Base-by-base conservation (phyloP, 768 basidiomycete genomes). In the Lactarius trivialis region DNA sequence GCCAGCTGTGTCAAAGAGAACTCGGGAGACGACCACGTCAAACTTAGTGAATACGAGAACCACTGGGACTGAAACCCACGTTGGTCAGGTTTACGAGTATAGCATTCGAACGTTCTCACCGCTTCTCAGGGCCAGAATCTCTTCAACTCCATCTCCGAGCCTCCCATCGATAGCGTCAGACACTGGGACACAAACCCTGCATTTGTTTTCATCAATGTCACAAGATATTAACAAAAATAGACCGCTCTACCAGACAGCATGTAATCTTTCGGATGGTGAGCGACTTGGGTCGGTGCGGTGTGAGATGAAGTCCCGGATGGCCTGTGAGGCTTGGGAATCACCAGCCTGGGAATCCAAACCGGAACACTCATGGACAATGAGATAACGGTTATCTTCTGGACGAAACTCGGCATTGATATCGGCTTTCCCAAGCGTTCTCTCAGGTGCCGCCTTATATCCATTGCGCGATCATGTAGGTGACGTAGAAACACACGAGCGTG, bases 41-140 rank as follows among this genome's bases (percentile, higher is more conserved):
- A 57, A 62, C 24, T 62, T 57, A 3, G 56, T 62, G 15, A 39
- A 30, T 2, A 53, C 41, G 15, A 62, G 15, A 30, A 62, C n/a
- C 33, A 62, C 51, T 0, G 61, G 61, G 15, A 62, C 56, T 45
- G 32, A 28, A 21, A 21, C 50, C 11, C 17, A 30, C 0, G 1
- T 28, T 15, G 9, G 3, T 52, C 3, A 28, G 14, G 24, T 21
- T 9, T 7, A 21, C 32, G 17, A 2, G 12, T 2, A 48, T 12
- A 4, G 4, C 4, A 33, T 43, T 21, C 7, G n/a, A 34, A 14
- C 2, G 17, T 2, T 19, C 56, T 45, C 32, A 58, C 61, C 50
- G 15, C 7, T 21, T 24, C 8, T 36, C 33, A 53, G 2, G 30
- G 8, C 3, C 11, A 62, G 45, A 26, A 48, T 48, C 24, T 24